These are phyloP conservation scores for Umbelopsis vinacea DNA, from an alignment of 192 early-diverging fungal species.

Conservation along the genomic window DNA sequence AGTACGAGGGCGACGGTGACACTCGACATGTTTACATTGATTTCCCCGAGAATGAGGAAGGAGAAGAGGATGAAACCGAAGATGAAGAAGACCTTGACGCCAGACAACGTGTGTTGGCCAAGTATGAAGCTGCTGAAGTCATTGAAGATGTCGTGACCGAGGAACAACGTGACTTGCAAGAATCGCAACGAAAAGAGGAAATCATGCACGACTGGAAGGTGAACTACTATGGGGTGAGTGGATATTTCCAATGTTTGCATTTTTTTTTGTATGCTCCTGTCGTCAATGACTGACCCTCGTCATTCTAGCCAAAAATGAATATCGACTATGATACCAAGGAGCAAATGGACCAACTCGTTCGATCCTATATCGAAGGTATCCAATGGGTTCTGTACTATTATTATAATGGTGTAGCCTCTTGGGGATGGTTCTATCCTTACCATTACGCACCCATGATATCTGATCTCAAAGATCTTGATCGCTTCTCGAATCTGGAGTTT, in stretches of 20 bases:
- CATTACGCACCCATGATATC: slow-evolving; percentile 97
- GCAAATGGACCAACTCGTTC: slow-evolving; percentile 63
- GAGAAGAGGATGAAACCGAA: slow-evolving; percentile 42
- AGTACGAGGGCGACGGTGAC: slow-evolving; percentile 33
- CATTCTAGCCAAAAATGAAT: slow-evolving; percentile 47
- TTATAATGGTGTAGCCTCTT: slow-evolving; percentile 93
- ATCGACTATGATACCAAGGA: slow-evolving; percentile 46
- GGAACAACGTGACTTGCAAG: slow-evolving; percentile 47
- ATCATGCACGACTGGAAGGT: slow-evolving; percentile 69
- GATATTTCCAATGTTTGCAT: neutral
- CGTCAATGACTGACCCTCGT: no score
- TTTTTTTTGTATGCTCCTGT: no score
- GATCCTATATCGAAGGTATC: slow-evolving; percentile 87
- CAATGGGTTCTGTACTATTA: slow-evolving; percentile 99
- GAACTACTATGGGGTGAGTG: slow-evolving; percentile 59
- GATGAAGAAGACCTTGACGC: slow-evolving; percentile 50
- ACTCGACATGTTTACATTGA: slow-evolving; percentile 51
- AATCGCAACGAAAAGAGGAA: slow-evolving; percentile 70
- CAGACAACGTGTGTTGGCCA: slow-evolving; percentile 58
- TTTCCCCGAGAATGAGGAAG: slow-evolving; percentile 50
- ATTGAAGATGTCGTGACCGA: slow-evolving; percentile 52
- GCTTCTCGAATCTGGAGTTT: slow-evolving; percentile 72
- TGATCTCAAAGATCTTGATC: slow-evolving; percentile 54
- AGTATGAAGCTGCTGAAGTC: slow-evolving; percentile 54
- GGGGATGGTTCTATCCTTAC: slow-evolving; percentile 99